phyloP scores from a whole-genome alignment of 169 alveolate genomes.

The Cardiosporidium cionae region DNA sequence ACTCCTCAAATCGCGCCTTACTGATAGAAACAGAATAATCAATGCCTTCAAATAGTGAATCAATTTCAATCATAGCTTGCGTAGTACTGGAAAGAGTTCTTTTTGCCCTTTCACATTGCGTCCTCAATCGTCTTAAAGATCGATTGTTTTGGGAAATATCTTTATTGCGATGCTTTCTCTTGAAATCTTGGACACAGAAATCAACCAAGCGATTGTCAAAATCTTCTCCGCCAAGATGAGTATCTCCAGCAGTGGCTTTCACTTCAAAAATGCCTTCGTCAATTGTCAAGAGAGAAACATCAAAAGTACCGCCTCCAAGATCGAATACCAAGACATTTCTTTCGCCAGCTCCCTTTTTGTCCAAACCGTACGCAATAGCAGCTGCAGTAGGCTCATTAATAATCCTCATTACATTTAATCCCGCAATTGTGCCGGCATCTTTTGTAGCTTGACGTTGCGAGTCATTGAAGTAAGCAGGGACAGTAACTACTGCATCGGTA shows the following conservation, averaged over 20 bases:
- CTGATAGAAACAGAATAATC: constrained; percentile 90
- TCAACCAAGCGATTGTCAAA: constrained; percentile 93
- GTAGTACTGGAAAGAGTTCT: constrained; percentile 90
- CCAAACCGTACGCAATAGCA: constrained; percentile 95
- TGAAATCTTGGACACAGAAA: constrained; percentile 88
- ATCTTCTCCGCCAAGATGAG: constrained; percentile 99
- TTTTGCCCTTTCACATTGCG: constrained; percentile 96
- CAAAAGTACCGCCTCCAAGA: constrained; percentile 95
- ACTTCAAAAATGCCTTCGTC: constrained; percentile 96
- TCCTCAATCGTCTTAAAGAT: constrained; percentile 76
- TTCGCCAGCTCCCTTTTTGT: constrained; percentile 83
- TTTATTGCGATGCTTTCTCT: constrained; percentile 71
- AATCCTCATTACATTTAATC: constrained; percentile 90
- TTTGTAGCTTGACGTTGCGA: constrained; percentile 98
- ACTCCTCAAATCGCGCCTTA: constrained; percentile 97
- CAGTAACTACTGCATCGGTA: constrained; percentile 96
- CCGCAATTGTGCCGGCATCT: constrained; percentile 97
- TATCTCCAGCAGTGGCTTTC: constrained; percentile 98
- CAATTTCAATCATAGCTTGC: constrained; percentile 92
- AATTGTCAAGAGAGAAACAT: constrained; percentile 91
- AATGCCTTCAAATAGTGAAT: constrained; percentile 78
- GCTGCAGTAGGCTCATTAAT: constrained; percentile 99
- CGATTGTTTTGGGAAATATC: constrained; percentile 49
- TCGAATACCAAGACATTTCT: constrained; percentile 91
- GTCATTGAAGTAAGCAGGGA: constrained; percentile 98